Evolutionary conservation across 1,139 yeast genomes (phyloP).

Genomic region (Meyerozyma guilliermondii): DNA sequence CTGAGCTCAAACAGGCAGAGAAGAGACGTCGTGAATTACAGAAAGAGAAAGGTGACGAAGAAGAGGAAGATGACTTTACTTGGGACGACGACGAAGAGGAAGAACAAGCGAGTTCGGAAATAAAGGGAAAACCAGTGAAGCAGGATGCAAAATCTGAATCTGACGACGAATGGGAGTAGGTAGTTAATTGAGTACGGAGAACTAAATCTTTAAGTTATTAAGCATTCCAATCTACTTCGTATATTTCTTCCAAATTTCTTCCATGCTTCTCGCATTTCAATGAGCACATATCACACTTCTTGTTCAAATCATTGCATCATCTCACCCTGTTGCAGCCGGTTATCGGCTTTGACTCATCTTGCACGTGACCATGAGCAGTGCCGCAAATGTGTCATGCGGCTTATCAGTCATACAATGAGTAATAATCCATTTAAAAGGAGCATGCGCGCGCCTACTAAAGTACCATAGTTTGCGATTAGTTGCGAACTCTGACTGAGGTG

Average conservation of each 20-base stretch:
- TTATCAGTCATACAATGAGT: conserved; percentile 1
- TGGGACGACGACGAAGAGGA: conserved; percentile 34
- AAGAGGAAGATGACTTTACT: conserved; percentile 4
- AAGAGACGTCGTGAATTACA: conserved; percentile 60
- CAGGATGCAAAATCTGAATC: neutral
- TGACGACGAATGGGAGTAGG: conserved; percentile 5
- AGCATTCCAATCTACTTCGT: no score
- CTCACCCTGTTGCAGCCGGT: neutral
- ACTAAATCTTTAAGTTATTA: neutral
- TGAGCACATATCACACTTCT: no score
- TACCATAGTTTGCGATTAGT: neutral
- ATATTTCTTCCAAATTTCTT: no score
- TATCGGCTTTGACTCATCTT: neutral
- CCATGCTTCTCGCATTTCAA: no score
- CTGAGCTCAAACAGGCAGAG: conserved; percentile 58
- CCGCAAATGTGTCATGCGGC: neutral
- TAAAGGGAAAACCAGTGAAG: neutral
- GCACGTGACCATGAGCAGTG: neutral
- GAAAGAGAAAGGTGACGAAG: conserved; percentile 17
- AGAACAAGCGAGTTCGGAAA: conserved; percentile 29
- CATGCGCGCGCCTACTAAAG: neutral
- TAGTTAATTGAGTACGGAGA: neutral
- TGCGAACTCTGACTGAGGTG: neutral
- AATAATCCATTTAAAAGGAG: neutral
- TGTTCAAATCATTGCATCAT: no score